Evolutionary conservation across 2,329 filamentous ascomycete genomes (phyloP), one percentile per base, ranked within the genome.

Genomic region (Blastomyces emzantsi): DNA sequence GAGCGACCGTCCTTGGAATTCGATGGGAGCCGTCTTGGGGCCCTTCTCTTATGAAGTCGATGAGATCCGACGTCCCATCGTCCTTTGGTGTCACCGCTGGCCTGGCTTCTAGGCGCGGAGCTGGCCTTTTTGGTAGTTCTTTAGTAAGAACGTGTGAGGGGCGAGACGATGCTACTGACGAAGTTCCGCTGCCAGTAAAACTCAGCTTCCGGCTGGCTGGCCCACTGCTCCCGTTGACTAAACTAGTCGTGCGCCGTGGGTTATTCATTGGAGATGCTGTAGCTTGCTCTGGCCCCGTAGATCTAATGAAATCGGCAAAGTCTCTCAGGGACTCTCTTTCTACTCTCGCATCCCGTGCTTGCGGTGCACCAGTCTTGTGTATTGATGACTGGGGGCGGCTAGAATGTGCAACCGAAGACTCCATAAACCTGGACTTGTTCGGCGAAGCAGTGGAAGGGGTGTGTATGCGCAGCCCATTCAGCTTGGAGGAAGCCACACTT

Each of bases 1-100:
- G 90, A 11, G 92, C 91, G 15, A 94, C 87, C n/a, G 84, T 85
- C 22, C 90, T 87, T 52, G 91, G 89, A 66, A 95, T 94, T 30
- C 90, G 86, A 64, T 86, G 89, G 66, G 84, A 83, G 33, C 82
- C 81, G 55, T 78, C 82, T 0, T 90, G 88, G 2, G 92, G 92
- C 0, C 92, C 93, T 72, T 90, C 87, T 56, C 92, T 87, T 67
- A 99, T 95, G 74, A 99, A 97, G 73, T 97, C 92, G 68, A 97
- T 96, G 64, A 99, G 79, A 65, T 97, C 94, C 15, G 90, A 89
- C 63, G 87, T 95, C 67, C 87, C 87, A 60, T 85, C 85, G 61
- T 81, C 82, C 64, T 78, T 79, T 60, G 86, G 82, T 19, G 86
- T 82, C 52, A 82, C 81, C 47, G 90, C 85, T 66, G 91, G 87